Base-by-base conservation (phyloP, 1,139 yeast genomes). In the Protomyces lactucae-debilis region DNA sequence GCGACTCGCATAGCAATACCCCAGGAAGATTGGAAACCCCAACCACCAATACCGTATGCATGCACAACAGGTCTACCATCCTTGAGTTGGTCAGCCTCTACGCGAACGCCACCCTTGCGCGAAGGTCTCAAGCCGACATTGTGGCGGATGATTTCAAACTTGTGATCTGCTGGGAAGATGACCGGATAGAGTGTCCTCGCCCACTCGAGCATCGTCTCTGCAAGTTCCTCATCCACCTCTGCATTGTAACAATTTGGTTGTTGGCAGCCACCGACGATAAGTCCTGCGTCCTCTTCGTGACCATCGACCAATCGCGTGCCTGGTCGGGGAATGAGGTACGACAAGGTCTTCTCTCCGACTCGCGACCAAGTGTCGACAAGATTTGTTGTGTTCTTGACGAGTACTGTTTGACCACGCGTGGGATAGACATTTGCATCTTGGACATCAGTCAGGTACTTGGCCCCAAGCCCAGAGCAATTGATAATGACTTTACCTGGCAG, bases 71-170 rank as follows among this genome's bases (percentile, higher is more conserved):
- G 78, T 35, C 73, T 75, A 25, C 71, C 73, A 18, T 36, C 52
- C 25, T 18, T 16, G 28, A 76, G 68, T 1, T 64, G 61, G 67
- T 83, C 84, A 51, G 73, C 72, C 71, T 84, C 88, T 40, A 85
- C 66, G n/a, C 82, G 60, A n/a, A 71, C 71, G 0, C 93, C 93
- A 1, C 84, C 85, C 8, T 74, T 71, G 72, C 93, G 79, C 0
- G 85, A 87, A 0, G 93, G 93, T 69, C 93, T 79, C 71, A 87
- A 84, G 0, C 91, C 95, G 36, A 87, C 91, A 59, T 83, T 75
- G 64, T 81, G 70, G 32, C 86, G 76, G 6, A 83, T 60, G 45
- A 85, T 76, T 61, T 83, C 81, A 18, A 59, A 59, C 40, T 23
- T 18, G 48, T 59, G 63, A 32, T 52, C 52, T 14, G 40, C 3